These are phyloP conservation scores for Paramecium biaurelia DNA, from an alignment of 73 alveolate genomes.

Conservation along the genomic window DNA sequence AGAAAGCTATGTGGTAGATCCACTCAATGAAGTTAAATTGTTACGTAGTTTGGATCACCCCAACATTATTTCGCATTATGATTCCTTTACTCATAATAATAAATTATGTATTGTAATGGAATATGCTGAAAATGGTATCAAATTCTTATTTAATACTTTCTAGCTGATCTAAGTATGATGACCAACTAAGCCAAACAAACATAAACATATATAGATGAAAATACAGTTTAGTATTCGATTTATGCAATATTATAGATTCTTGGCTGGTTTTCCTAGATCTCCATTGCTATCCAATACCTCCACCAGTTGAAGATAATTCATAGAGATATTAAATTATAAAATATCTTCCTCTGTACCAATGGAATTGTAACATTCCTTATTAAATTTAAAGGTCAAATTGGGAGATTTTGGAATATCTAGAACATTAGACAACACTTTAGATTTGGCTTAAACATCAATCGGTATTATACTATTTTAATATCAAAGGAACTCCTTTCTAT, in stretches of 20 bases:
- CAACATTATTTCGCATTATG: conserved; percentile 62
- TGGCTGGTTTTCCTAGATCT: conserved; percentile 74
- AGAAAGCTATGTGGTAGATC: conserved; percentile 29
- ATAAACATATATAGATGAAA: conserved; percentile 1
- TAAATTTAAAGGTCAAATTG: neutral
- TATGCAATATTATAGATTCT: conserved; percentile 55
- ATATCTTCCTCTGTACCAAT: neutral
- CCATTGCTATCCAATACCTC: conserved; percentile 72
- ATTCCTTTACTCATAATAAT: conserved; percentile 64
- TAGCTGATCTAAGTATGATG: conserved; percentile 61
- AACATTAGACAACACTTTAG: conserved; percentile 7
- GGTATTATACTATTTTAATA: neutral
- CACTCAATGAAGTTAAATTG: conserved; percentile 43
- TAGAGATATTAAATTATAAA: conserved; percentile 67
- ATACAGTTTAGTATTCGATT: conserved; percentile 48
- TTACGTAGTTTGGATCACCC: conserved; percentile 65
- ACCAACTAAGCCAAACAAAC: neutral
- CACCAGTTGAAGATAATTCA: conserved; percentile 77
- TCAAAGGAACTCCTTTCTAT: conserved; percentile 72
- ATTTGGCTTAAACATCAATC: conserved; percentile 7
- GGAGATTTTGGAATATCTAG: conserved; percentile 49
- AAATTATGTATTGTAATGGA: conserved; percentile 72
- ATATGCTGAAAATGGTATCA: conserved; percentile 70
- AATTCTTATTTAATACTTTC: neutral
- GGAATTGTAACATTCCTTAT: neutral